Evolutionary conservation across 2,329 filamentous ascomycete genomes (phyloP).

Genomic region (Pezicula neosporulosa): DNA sequence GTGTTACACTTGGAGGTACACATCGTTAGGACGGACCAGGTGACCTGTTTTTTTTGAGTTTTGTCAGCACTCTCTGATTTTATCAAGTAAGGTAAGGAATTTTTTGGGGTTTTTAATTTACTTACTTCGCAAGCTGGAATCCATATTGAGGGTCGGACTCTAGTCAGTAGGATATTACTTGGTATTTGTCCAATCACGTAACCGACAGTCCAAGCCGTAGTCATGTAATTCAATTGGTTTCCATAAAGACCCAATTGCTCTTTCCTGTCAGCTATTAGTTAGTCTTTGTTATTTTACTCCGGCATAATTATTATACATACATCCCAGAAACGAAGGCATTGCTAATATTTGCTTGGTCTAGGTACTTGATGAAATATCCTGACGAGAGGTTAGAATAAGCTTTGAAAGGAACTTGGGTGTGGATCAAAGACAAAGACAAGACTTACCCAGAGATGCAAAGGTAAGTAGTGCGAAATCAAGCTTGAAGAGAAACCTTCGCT

Average conservation of each 20-base stretch:
- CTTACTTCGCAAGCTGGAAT: conserved; percentile 42
- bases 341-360: conserved; percentile 41
- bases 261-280: too few relatives aligned
- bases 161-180: conserved; percentile 47
- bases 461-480: conserved; percentile 44
- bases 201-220: conserved; percentile 47
- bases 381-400: conserved; percentile 3
- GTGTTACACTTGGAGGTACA: conserved; percentile 28
- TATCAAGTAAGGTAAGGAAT: too few relatives aligned
- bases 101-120: too few relatives aligned
- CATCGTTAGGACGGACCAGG: conserved; percentile 32
- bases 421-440: background rate
- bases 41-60: conserved; percentile 17
- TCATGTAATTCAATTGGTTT: conserved; percentile 48
- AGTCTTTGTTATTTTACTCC: too few relatives aligned
- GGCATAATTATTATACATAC: conserved; percentile 29
- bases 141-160: conserved; percentile 43
- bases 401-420: conserved; percentile 2
- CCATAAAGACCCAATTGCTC: conserved; percentile 44
- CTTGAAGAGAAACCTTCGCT: conserved; percentile 45
- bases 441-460: conserved; percentile 37
- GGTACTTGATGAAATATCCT: conserved; percentile 49
- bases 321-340: conserved; percentile 45
- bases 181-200: conserved; percentile 49
- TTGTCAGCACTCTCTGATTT: too few relatives aligned